Evolutionary conservation across 192 early-diverging fungal species (phyloP).

Genomic region (Gonapodya sp.): DNA sequence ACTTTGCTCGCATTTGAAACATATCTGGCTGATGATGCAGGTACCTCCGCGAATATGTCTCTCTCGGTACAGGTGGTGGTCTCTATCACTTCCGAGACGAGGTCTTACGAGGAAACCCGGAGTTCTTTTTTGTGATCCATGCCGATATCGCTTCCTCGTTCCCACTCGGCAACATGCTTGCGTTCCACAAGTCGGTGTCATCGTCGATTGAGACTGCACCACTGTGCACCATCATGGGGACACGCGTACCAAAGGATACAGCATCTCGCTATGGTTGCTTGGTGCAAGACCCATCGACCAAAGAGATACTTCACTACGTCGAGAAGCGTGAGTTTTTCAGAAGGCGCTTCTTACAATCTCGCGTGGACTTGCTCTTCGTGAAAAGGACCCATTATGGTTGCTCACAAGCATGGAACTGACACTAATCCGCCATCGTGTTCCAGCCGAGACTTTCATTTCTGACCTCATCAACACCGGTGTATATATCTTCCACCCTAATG

Average conservation of each 20-base stretch:
- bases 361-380: background rate
- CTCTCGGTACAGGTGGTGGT: constrained; percentile 92
- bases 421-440: background rate
- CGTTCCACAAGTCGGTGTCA: constrained; percentile 64
- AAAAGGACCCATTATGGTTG: background rate
- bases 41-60: constrained; percentile 95
- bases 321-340: constrained; percentile 60
- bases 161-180: constrained; percentile 78
- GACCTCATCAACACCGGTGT: constrained; percentile 92
- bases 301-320: constrained; percentile 92
- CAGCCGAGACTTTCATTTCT: constrained; percentile 80
- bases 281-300: constrained; percentile 77
- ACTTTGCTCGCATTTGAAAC: too few relatives aligned
- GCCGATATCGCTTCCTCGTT: constrained; percentile 93
- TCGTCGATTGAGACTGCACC: constrained; percentile 31
- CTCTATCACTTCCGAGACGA: constrained; percentile 99
- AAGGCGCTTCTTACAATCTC: too few relatives aligned
- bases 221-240: constrained; percentile 80
- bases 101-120: constrained; percentile 80
- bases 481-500: constrained; percentile 80
- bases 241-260: constrained; percentile 50
- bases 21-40: constrained; percentile 28
- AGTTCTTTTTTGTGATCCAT: constrained; percentile 91
- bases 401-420: too few relatives aligned
- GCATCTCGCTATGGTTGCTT: constrained; percentile 74